Conservation (phyloP, 1,139 yeast species). For the Debaryomyces fabryi region DNA sequence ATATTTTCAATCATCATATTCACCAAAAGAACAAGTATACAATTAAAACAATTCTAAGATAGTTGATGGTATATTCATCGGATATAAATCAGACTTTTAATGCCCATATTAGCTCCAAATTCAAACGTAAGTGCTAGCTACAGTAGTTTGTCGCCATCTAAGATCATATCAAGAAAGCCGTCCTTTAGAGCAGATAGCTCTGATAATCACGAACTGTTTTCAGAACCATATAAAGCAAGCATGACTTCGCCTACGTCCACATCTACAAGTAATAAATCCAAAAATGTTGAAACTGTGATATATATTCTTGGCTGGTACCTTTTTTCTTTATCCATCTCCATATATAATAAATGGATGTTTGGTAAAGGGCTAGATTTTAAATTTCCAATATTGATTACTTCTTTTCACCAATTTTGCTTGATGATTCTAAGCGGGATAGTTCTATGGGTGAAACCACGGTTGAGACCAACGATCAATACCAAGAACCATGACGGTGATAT, state of each 20-base stretch:
- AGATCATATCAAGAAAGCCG: conserved; percentile 6
- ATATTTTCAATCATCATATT: background rate
- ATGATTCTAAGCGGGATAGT: conserved; percentile 49
- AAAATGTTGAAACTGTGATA: conserved; percentile 18
- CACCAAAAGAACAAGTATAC: background rate
- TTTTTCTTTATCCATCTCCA: conserved; percentile 74
- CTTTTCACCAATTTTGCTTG: conserved; percentile 80
- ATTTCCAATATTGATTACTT: conserved; percentile 82
- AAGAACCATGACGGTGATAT: background rate
- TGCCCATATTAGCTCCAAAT: background rate
- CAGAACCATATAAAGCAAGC: background rate
- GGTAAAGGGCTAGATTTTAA: conserved; percentile 71
- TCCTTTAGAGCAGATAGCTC: conserved; percentile 3
- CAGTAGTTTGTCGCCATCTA: background rate
- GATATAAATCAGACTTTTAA: background rate
- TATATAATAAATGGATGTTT: conserved; percentile 98
- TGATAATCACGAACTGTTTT: background rate
- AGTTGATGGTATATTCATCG: background rate
- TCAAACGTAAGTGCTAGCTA: background rate
- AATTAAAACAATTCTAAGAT: background rate
- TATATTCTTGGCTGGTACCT: conserved; percentile 54
- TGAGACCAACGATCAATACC: conserved; percentile 41
- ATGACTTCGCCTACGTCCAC: background rate
- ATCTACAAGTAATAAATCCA: background rate
- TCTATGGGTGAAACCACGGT: conserved; percentile 48